phyloP scores from a whole-genome alignment of 257 asterid species.

The Nicotiana tomentosiformis region DNA sequence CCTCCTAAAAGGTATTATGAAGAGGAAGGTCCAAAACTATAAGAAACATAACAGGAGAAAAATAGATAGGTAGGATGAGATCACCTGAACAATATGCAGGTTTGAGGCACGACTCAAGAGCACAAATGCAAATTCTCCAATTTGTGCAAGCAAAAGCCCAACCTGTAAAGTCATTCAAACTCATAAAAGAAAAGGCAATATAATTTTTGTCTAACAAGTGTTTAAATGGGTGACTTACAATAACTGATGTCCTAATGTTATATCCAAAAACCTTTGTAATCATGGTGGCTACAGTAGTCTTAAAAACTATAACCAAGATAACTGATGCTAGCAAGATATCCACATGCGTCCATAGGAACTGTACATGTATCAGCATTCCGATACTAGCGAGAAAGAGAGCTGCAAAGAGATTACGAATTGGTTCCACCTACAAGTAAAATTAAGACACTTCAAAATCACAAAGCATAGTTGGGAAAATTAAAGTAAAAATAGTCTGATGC shows the following conservation, averaged over 20 bases:
- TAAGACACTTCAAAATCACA: neutral
- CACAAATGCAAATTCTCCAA: constrained; percentile 96
- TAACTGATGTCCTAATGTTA: constrained; percentile 59
- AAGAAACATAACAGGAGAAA: neutral
- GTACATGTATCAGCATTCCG: constrained; percentile 93
- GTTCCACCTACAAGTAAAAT: constrained; percentile 70
- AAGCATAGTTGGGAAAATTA: neutral
- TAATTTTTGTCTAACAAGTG: neutral
- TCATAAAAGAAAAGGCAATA: constrained; percentile 14
- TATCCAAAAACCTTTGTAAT: constrained; percentile 76
- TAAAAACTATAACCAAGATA: constrained; percentile 72
- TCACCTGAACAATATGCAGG: constrained; percentile 76
- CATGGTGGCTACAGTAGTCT: constrained; percentile 68
- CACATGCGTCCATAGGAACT: constrained; percentile 94
- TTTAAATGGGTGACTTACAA: constrained; percentile 43
- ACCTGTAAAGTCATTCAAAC: constrained; percentile 39
- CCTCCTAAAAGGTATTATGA: neutral
- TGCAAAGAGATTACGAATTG: constrained; percentile 92
- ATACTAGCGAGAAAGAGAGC: constrained; percentile 96
- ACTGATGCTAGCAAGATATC: constrained; percentile 94
- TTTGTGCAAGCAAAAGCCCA: constrained; percentile 84
- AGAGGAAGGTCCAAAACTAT: neutral
- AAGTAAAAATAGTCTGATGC: neutral
- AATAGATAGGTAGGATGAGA: constrained; percentile 13
- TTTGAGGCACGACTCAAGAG: constrained; percentile 93